Evolutionary conservation across 2,329 filamentous ascomycete species (phyloP), one percentile per base, ranked within the genome.

Genomic region (Fusarium sp.): DNA sequence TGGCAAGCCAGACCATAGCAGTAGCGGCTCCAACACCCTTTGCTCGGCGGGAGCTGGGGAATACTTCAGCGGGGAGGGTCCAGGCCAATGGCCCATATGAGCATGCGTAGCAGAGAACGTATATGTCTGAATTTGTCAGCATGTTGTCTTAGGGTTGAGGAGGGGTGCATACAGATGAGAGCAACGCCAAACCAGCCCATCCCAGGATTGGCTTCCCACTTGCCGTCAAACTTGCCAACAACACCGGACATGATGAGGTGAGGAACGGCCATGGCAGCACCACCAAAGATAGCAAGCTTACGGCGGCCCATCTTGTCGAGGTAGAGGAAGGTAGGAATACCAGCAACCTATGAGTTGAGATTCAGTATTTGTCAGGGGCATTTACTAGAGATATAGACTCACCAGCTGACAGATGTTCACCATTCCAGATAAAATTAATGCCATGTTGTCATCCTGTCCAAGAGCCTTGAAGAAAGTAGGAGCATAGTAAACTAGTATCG

Each of bases 11-110:
- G 30, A 78, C 79, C 56, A 77, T 78, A 0, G 77, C 77, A 1
- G 79, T 81, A 2, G 79, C 74, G 10, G 78, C 71, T 2, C 77
- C 81, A 4, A 82, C 80, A 11, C 82, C 81, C 67, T 82, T 83
- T 3, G 81, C 78, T 9, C 81, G 76, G 28, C 70, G 79, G 3
- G 80, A 76, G 24, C 67, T 80, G 1, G 81, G 77, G 61, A 82
- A 84, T 3, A 83, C 74, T 51, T 84, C 82, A 2, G 80, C 70
- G 0, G 81, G 81, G 0, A 83, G 70, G 3, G 77, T 75, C 82
- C 81, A 84, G 1, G 73, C 78, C 8, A 82, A 65, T 5, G 81
- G 81, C 2, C 76, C 77, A n/a, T 80, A 83, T 1, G 79, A 78
- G 13, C 67, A 45, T 3, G 77, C 81, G 38, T 77, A 76, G 33